Percentiles rank a stretch among this genome's conserved stretches.
Conservation (phyloP, 257 asterid species). For the Fraxinus cuspidata region DNA sequence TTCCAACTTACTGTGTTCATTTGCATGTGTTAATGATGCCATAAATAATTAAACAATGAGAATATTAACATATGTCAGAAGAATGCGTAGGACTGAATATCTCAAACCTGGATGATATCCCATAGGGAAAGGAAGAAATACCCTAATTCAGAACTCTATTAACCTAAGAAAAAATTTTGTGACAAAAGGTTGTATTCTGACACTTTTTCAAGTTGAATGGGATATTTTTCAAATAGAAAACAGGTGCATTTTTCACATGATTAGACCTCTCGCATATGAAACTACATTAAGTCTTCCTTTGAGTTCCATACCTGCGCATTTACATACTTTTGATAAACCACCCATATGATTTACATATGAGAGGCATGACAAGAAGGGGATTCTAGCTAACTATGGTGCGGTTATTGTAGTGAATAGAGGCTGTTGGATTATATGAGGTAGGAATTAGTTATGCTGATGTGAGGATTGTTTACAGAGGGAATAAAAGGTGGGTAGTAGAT, state of each 20-base stretch:
- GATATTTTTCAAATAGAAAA: not conserved
- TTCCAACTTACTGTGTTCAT: not conserved
- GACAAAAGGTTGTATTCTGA: not conserved
- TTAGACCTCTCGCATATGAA: not conserved
- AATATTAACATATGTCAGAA: not conserved
- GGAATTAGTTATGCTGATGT: no score
- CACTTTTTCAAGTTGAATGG: not conserved
- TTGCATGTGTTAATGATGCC: not conserved
- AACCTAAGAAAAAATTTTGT: not conserved
- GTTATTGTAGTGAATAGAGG: no score
- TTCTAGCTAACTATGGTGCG: no score
- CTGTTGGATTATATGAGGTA: no score
- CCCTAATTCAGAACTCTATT: not conserved
- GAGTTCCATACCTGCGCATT: no score
- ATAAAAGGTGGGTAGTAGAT: no score
- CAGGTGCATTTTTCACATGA: not conserved
- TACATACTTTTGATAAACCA: no score
- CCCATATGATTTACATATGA: no score
- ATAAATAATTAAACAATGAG: not conserved
- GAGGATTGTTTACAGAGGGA: no score
- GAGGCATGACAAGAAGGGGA: no score
- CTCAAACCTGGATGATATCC: not conserved
- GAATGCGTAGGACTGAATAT: not conserved
- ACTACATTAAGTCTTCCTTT: not conserved
- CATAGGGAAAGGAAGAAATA: not conserved